Conservation (phyloP, 192 early-diverging fungal species). For the Mycoemilia scoparia region DNA sequence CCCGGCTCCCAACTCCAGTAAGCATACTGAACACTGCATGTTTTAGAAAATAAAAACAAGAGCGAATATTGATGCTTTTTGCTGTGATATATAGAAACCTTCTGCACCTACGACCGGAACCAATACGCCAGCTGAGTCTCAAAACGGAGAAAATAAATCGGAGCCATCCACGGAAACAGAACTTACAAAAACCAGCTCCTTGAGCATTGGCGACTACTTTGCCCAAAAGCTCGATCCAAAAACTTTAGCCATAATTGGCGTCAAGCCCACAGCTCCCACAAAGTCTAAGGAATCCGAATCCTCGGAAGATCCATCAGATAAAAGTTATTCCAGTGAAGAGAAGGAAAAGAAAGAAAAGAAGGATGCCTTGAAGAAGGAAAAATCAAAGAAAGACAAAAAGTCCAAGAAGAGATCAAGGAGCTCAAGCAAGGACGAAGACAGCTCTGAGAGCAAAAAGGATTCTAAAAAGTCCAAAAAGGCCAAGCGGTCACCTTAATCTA, state of each 20-base stretch:
- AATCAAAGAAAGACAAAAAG: conserved; percentile 12
- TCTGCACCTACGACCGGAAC: no score
- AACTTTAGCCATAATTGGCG: conserved; percentile 15
- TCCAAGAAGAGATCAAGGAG: conserved; percentile 8
- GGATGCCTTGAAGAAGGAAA: conserved; percentile 19
- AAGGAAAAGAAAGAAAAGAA: conserved; percentile 30
- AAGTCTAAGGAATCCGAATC: conserved; percentile 1
- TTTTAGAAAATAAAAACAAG: no score
- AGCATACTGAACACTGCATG: conserved; percentile 1
- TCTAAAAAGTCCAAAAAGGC: conserved; percentile 16
- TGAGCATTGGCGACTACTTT: conserved; percentile 24
- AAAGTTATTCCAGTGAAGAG: conserved; percentile 12
- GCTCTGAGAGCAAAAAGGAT: conserved; percentile 12
- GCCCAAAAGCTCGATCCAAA: conserved; percentile 22
- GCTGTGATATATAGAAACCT: no score
- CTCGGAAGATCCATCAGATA: conserved; percentile 17
- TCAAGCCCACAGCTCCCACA: background rate
- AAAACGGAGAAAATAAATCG: conserved; percentile 3
- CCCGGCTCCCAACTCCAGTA: conserved; percentile 4
- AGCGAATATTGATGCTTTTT: no score
- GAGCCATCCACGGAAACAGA: conserved; percentile 5
- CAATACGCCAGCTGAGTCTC: no score
- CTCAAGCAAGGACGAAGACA: conserved; percentile 10
- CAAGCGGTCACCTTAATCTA: no score
- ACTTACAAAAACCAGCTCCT: conserved; percentile 3